Base-by-base conservation (phyloP, 768 basidiomycete genomes). In the Tremella mesenterica region DNA sequence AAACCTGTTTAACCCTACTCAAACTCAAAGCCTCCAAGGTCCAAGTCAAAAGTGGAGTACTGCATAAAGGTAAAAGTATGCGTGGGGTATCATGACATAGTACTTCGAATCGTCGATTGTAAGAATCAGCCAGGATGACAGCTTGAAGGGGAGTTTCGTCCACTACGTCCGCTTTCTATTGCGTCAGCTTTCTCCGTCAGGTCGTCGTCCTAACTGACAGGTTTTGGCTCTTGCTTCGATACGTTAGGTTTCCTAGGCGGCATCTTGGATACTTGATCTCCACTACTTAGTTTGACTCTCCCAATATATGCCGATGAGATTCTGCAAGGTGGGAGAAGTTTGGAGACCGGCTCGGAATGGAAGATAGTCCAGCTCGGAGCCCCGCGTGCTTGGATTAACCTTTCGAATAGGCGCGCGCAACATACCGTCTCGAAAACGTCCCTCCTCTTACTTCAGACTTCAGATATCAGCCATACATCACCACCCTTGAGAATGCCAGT, bases 1-100 rank as follows among this genome's bases (percentile, higher is more conserved):
- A 93, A 54, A 95, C 86, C 75, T 96, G 88, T 70, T 92, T 88
- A 30, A 99, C 90, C 50, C 90, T 90, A 29, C 90, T 88, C n/a
- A 95, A 78, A 26, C 88, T 84, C 30, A 99, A 81, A 70, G 86
- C 86, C 70, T 99, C 95, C 56, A 97, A 84, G 2, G 95, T 96
- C 91, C 93, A 97, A 63, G 89, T 88, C 29, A 99, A 79, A 27
- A 99, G 75, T 3, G 91, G 85, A 0, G 86, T 85, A 73, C 96
- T 96, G 75, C 91, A 91, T 61, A 97, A 81, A 0, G 93, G 95
- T 21, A 97, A 78, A 10, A 97, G 79, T 73, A 88, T 89, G 73
- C 92, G 81, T 58, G 92, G 92, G 75, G 83, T 86, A 69, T 83
- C 81, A 30, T 81, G 79, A 33, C 89, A 92, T n/a, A 95, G 79